Evolutionary conservation across 768 basidiomycete genomes (phyloP).

Genomic region (Hydnum rufescens): DNA sequence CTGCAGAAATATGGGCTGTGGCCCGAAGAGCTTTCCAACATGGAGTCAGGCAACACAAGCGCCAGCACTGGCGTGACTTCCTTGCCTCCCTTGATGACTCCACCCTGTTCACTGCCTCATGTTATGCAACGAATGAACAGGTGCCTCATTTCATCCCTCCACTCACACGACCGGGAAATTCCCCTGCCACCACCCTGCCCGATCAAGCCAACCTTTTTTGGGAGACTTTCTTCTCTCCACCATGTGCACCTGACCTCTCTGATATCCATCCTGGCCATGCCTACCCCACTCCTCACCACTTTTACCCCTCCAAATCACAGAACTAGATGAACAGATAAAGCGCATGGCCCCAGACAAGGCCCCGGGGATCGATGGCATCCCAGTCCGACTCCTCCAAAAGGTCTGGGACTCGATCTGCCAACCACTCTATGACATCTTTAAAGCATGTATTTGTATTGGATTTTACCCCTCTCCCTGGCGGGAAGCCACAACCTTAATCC

Average conservation of each 20-base stretch:
- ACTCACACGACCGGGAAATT: background rate
- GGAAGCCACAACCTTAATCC: slow-evolving; percentile 12
- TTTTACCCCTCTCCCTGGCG: slow-evolving; percentile 6
- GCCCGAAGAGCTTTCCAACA: background rate
- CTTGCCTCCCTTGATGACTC: slow-evolving; percentile 6
- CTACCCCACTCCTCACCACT: background rate
- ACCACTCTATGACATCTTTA: slow-evolving; percentile 1
- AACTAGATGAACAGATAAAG: background rate
- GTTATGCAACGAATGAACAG: background rate
- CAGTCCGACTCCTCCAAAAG: slow-evolving; percentile 2
- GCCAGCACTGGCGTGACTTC: slow-evolving; percentile 6
- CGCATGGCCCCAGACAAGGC: slow-evolving; percentile 8
- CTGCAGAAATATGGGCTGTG: background rate
- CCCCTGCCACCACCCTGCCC: background rate
- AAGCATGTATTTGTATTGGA: background rate
- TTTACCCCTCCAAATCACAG: background rate
- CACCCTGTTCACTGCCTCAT: slow-evolving; percentile 1
- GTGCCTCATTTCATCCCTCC: slow-evolving; percentile 2
- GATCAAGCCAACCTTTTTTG: slow-evolving; percentile 1
- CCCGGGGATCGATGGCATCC: slow-evolving; percentile 9
- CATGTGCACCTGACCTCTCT: background rate
- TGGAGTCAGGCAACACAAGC: background rate
- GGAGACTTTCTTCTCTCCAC: slow-evolving; percentile 5
- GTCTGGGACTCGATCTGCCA: background rate
- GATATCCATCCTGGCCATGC: background rate